Evolutionary conservation across 257 asterid genomes (phyloP).

Genomic region (Solanum rostratum): DNA sequence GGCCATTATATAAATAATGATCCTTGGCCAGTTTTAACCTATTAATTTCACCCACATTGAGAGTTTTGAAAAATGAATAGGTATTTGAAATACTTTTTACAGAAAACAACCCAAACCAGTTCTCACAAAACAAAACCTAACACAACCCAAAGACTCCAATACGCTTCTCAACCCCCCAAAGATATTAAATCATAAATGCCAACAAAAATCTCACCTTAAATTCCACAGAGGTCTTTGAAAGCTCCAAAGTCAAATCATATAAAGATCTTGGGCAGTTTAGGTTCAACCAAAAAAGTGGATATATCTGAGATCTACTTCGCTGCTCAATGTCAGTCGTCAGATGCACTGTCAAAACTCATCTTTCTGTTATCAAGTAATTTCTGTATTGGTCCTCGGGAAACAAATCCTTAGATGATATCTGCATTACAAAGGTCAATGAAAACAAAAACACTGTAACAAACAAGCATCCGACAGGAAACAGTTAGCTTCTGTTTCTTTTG

Average conservation of each 20-base stretch:
- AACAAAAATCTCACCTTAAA: constrained; percentile 48
- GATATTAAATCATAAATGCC: neutral
- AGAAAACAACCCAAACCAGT: neutral
- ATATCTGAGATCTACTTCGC: constrained; percentile 36
- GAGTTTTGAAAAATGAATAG: neutral
- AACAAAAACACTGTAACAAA: constrained; percentile 11
- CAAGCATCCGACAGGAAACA: constrained; percentile 10
- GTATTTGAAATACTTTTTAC: neutral
- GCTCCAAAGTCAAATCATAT: constrained; percentile 64
- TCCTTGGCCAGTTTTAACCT: neutral
- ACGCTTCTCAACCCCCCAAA: neutral
- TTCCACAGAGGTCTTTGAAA: constrained; percentile 58
- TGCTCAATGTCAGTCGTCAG: constrained; percentile 29
- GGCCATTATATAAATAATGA: neutral
- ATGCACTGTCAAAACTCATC: neutral
- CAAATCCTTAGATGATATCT: constrained; percentile 82
- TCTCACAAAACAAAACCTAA: neutral
- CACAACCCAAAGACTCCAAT: neutral
- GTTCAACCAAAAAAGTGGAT: constrained; percentile 57
- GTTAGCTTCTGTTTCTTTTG: neutral
- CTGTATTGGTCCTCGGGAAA: neutral
- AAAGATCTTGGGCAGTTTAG: constrained; percentile 67
- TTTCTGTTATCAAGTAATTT: no score
- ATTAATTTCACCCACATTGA: neutral
- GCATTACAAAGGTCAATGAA: constrained; percentile 28